Base-by-base conservation (phyloP, 2,329 filamentous ascomycete genomes). In the Hypoxylon sp. region DNA sequence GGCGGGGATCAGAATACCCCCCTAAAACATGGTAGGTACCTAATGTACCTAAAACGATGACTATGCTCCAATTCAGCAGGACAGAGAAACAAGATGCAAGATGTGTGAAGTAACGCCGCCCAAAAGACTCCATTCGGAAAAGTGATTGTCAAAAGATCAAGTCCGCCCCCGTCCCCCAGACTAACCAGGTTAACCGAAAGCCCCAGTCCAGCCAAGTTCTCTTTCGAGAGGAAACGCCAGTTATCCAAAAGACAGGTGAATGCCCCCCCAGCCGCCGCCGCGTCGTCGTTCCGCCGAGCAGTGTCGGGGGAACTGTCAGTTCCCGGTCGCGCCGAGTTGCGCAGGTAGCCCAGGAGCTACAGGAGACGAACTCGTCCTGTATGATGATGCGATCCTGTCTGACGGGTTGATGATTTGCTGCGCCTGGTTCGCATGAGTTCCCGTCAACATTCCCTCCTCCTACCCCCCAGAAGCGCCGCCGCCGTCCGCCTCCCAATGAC, bases 181-280 rank as follows among this genome's bases (percentile, higher is more conserved):
- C 20, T 30, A 61, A 37, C 50, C 49, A 57, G 55, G 54, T 63
- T 58, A 48, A 57, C 54, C 64, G 7, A 60, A 61, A 40, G 40
- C 61, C 62, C 62, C 67, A 59, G 20, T 60, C 61, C 68, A 37
- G 49, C n/a, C 59, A 59, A 35, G 11, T 22, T 20, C 64, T 54
- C 57, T 58, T 37, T 60, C 58, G 46, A 59, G 65, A 66, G 48
- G 61, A 66, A 71, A 71, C 68, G 65, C 68, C 68, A 48, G 59
- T 65, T 49, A 51, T 62, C 53, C 37, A 67, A 68, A 64, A 50
- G 59, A 67, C 35, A 67, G 57, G 57, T 56, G 27, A 61, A 66
- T 64, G 30, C 31, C 56, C 60, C 27, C 50, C 30, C 31, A 35
- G 57, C 66, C 68, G 35, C 53, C 56, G 40, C 8, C 48, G 53